These are phyloP conservation scores for Xylaria digitata DNA, from an alignment of 2,329 filamentous ascomycete genomes.

Conservation along the genomic window DNA sequence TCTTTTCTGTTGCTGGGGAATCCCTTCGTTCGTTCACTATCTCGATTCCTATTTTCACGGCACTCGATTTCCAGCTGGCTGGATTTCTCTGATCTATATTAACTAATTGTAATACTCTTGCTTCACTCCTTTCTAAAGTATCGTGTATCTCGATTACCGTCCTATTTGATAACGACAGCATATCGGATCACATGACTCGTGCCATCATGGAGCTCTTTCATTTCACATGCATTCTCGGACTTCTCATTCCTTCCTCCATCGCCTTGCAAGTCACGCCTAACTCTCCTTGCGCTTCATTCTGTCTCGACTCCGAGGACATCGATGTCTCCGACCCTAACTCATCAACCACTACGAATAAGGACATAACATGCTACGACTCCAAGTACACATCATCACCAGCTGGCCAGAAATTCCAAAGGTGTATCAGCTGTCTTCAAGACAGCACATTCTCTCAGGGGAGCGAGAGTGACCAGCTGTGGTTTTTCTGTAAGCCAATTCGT, in stretches of 20 bases:
- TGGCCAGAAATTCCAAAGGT: constrained; percentile 61
- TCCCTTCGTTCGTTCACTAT: constrained; percentile 36
- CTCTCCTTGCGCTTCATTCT: constrained; percentile 65
- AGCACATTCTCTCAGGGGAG: constrained; percentile 59
- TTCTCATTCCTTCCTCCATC: constrained; percentile 38
- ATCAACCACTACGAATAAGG: constrained; percentile 57
- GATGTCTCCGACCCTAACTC: constrained; percentile 60
- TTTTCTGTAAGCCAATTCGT: constrained; percentile 60
- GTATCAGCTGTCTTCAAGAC: constrained; percentile 64
- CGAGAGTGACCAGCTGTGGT: constrained; percentile 67
- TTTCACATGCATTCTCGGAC: constrained; percentile 42
- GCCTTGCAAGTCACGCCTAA: constrained; percentile 63
- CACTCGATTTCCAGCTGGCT: constrained; percentile 47
- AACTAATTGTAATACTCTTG: constrained; percentile 42
- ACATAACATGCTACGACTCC: constrained; percentile 62
- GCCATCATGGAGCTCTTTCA: constrained; percentile 45
- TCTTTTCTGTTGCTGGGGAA: constrained; percentile 18
- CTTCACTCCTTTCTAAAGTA: constrained; percentile 25
- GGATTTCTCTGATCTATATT: constrained; percentile 36
- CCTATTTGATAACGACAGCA: not conserved
- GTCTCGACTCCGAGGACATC: constrained; percentile 54
- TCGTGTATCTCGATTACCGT: constrained; percentile 2
- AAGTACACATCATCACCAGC: constrained; percentile 53
- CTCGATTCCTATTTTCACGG: constrained; percentile 28
- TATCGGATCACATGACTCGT: constrained; percentile 32